Evolutionary conservation across 352 stramenopile species (phyloP), one percentile per base, ranked within the genome.

Genomic region (Phytopythium kandeliae): DNA sequence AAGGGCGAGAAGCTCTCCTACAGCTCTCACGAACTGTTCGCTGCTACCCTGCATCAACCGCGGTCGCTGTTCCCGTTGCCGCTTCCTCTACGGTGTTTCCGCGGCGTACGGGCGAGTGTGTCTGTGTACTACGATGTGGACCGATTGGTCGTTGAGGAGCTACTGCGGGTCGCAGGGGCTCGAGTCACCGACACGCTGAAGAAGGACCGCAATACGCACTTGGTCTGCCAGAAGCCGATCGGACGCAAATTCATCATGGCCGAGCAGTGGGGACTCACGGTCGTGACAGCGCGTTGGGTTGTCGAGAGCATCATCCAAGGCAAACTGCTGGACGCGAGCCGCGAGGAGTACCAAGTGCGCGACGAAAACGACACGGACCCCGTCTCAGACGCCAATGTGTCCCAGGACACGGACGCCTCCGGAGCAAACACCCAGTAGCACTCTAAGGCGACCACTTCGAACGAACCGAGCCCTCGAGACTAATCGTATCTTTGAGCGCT

Each of bases 221-320:
- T 91, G 21, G 60, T 91, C 36, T 91, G 80, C 34, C 51, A 65
- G 0, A 67, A 65, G 26, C 51, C 69, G 2, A 55, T 84, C 28
- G 71, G 75, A 3, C 85, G 79, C 57, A 89, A 89, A 38, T 88
- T 68, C 47, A 64, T 69, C 0, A 87, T 79, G 58, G 80, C 80
- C 3, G 63, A 49, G 11, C 44, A 85, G 57, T 84, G 71, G 67
- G 64, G 64, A 0, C 37, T 89, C 19, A 52, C 52, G 21, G 62
- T 89, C 30, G 80, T 91, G 1, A 76, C 63, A 12, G 78, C 77
- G 13, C 72, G 72, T 1, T 91, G 80, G 80, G 57, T 89, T n/a
- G 57, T 91, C 0, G 65, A 85, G 22, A 88, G 77, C 47, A 63
- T 88, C 15, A 34, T 78, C 21, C 62, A 71, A 41, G 70, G 71